phyloP scores from a whole-genome alignment of 345 rosid species.

The Lepidium africanum region DNA sequence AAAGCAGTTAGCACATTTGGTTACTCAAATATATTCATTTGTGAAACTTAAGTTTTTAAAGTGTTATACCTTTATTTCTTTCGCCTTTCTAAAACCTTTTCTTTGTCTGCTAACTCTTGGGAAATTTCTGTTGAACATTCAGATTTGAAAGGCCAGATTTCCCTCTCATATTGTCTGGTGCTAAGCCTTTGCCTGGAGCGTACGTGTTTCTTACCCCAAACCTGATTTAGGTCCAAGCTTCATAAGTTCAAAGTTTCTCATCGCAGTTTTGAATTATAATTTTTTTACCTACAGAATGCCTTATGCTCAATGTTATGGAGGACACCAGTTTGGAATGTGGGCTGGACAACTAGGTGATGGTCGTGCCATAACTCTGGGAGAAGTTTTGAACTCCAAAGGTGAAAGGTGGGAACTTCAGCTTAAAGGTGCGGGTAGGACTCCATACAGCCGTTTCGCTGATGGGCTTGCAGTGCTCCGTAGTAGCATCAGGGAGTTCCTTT shows the following conservation, averaged over 20 bases:
- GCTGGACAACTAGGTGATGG: slow-evolving; percentile 99
- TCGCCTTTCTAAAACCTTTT: not conserved
- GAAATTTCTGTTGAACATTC: slow-evolving; percentile 20
- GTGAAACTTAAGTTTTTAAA: not conserved
- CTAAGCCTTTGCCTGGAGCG: slow-evolving; percentile 65
- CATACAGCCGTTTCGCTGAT: slow-evolving; percentile 96
- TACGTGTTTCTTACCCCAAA: slow-evolving; percentile 34
- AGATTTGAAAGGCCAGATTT: slow-evolving; percentile 89
- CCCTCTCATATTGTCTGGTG: slow-evolving; percentile 70
- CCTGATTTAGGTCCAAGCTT: not conserved
- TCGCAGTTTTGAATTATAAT: not conserved
- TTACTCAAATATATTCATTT: not conserved
- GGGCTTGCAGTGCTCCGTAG: slow-evolving; percentile 97
- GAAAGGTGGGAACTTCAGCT: slow-evolving; percentile 99
- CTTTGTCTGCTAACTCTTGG: not conserved
- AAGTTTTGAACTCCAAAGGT: slow-evolving; percentile 63
- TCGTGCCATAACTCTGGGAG: slow-evolving; percentile 91
- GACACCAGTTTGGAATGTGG: slow-evolving; percentile 98
- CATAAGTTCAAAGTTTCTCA: not conserved
- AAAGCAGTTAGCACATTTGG: not conserved
- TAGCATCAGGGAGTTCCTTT: slow-evolving; percentile 91
- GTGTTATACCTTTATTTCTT: not conserved
- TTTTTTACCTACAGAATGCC: slow-evolving; percentile 47
- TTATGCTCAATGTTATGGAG: slow-evolving; percentile 94
- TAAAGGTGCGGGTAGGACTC: slow-evolving; percentile 95